A percentile compares a stretch with the other conserved stretches of the same genome.
Evolutionary conservation across 1,284 basidiomycete species (phyloP).

Genomic region (Rhizoctonia solani): DNA sequence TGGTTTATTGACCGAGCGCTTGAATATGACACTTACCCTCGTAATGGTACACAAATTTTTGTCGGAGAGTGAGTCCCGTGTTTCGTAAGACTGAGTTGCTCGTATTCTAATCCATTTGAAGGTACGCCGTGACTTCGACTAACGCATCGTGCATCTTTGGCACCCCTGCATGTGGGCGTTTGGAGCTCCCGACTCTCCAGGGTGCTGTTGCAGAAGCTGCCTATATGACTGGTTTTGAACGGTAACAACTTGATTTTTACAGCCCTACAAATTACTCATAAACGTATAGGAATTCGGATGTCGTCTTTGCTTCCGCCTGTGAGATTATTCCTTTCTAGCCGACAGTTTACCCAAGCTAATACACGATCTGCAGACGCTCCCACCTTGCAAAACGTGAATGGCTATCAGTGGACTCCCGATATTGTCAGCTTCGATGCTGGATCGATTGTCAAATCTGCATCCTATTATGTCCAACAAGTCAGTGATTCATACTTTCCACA

Average conservation of each 20-base stretch:
- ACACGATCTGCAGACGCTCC: constrained; percentile 38
- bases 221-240: constrained; percentile 50
- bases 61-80: constrained; percentile 29
- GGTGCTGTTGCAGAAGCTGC: constrained; percentile 49
- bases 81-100: not conserved
- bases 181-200: constrained; percentile 48
- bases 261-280: not conserved
- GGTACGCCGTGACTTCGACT: constrained; percentile 44
- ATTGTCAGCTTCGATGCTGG: constrained; percentile 49
- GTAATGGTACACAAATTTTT: constrained; percentile 48
- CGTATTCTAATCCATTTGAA: not conserved
- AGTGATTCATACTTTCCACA: not conserved
- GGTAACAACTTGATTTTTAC: constrained; percentile 29
- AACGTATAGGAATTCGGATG: constrained; percentile 47
- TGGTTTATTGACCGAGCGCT: constrained; percentile 45
- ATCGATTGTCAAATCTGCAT: constrained; percentile 47
- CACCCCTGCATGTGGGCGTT: constrained; percentile 43
- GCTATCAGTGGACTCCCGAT: constrained; percentile 52
- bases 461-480: constrained; percentile 50
- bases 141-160: constrained; percentile 41
- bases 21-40: constrained; percentile 49
- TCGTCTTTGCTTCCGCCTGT: constrained; percentile 49
- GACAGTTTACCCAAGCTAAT: not conserved
- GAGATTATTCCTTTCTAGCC: not conserved
- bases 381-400: constrained; percentile 46